Conservation (phyloP, 352 stramenopile genomes). For the Globisporangium nagaii region DNA sequence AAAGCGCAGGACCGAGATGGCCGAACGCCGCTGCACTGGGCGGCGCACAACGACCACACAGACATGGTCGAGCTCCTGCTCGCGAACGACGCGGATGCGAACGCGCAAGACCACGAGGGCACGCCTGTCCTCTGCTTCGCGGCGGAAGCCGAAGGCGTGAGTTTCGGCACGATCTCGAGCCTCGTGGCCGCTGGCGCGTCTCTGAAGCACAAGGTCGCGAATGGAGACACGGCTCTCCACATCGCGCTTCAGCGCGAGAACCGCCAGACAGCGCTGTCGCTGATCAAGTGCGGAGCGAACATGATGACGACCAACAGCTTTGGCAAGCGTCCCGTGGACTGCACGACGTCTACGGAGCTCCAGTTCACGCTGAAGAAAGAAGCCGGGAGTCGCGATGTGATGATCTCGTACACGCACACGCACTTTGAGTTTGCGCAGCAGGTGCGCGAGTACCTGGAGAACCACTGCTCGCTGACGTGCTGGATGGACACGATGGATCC, state of each 20-base stretch:
- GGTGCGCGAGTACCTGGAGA: conserved; percentile 62
- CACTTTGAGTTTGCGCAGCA: conserved; percentile 55
- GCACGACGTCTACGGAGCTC: conserved; percentile 70
- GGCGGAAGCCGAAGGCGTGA: conserved; percentile 54
- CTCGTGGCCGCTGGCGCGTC: conserved; percentile 37
- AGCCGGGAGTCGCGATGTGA: conserved; percentile 64
- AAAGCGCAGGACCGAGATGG: conserved; percentile 58
- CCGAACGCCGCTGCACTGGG: conserved; percentile 72
- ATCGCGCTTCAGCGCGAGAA: conserved; percentile 70
- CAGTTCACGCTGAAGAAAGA: conserved; percentile 77
- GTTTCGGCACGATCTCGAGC: conserved; percentile 31
- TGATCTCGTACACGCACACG: conserved; percentile 80
- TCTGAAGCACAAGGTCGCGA: conserved; percentile 27
- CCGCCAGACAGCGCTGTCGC: conserved; percentile 47
- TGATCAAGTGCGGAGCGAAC: conserved; percentile 68
- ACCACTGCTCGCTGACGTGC: conserved; percentile 50
- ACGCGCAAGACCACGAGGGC: conserved; percentile 34
- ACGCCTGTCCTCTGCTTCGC: conserved; percentile 62
- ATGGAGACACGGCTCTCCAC: conserved; percentile 67
- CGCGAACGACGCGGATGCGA: conserved; percentile 31
- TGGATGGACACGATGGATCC: conserved; percentile 86
- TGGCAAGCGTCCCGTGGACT: conserved; percentile 69
- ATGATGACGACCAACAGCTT: conserved; percentile 61
- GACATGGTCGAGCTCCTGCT: conserved; percentile 51
- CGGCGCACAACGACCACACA: conserved; percentile 57